These are phyloP conservation scores for Clarireedia homoeocarpa DNA, from an alignment of 2,329 filamentous ascomycete species.

Conservation along the genomic window DNA sequence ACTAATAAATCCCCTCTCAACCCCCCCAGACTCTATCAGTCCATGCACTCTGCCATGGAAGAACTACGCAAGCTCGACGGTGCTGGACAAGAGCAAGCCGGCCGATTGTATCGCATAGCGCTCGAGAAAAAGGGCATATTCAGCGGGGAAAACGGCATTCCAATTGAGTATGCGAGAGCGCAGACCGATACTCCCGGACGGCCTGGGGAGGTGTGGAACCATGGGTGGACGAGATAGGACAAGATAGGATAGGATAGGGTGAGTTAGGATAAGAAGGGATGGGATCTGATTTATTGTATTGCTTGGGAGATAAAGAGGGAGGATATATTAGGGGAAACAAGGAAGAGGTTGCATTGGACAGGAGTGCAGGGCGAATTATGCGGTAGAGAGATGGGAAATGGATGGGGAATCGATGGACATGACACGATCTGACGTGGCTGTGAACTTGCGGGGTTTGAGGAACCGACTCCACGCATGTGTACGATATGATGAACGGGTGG, in stretches of 20 bases:
- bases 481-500: too few relatives aligned
- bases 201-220: conserved; percentile 79
- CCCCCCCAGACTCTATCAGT: conserved; percentile 53
- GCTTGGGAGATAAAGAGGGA: neutral
- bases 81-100: conserved; percentile 50
- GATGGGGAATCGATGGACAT: too few relatives aligned
- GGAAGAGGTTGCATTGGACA: too few relatives aligned
- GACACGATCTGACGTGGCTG: too few relatives aligned
- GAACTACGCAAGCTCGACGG: conserved; percentile 57
- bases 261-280: neutral
- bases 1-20: neutral
- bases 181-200: conserved; percentile 76
- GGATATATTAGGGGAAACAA: neutral
- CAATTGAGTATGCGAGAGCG: conserved; percentile 81
- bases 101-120: conserved; percentile 75
- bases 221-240: conserved; percentile 67
- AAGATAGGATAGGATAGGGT: neutral
- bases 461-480: too few relatives aligned
- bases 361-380: too few relatives aligned
- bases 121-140: conserved; percentile 89
- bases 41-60: conserved; percentile 81
- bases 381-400: too few relatives aligned
- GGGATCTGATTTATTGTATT: too few relatives aligned
- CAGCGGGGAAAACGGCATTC: conserved; percentile 56
- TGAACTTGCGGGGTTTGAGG: too few relatives aligned